Conservation (phyloP, 2,329 filamentous ascomycete species). For the Alternaria sp. region DNA sequence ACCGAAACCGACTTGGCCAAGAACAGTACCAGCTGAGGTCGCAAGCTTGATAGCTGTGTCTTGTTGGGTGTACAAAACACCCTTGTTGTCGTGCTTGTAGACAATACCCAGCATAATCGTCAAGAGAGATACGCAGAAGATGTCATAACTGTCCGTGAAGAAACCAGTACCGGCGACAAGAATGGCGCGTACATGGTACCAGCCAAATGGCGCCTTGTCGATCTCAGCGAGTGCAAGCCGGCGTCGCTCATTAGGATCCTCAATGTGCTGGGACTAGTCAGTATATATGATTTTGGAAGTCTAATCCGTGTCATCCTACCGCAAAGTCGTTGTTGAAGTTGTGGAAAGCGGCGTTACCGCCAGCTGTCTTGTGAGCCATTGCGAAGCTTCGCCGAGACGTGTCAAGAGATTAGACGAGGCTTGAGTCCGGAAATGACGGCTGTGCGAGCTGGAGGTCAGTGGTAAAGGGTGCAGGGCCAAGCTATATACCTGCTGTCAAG, state of each 20-base stretch:
- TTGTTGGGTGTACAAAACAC: slow-evolving; percentile 66
- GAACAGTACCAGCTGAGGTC: slow-evolving; percentile 82
- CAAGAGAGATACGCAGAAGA: slow-evolving; percentile 61
- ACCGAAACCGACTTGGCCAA: slow-evolving; percentile 79
- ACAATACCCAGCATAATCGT: slow-evolving; percentile 79
- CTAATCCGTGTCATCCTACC: not conserved
- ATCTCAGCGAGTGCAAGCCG: slow-evolving; percentile 82
- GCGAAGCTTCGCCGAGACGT: slow-evolving; percentile 22
- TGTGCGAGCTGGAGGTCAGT: slow-evolving; percentile 5
- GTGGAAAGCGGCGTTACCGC: slow-evolving; percentile 37
- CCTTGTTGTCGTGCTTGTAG: slow-evolving; percentile 67
- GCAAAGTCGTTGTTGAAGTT: slow-evolving; percentile 48
- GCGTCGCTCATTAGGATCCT: slow-evolving; percentile 79
- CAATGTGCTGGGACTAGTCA: slow-evolving; percentile 51
- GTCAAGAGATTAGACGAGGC: slow-evolving; percentile 18
- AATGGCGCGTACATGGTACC: slow-evolving; percentile 81
- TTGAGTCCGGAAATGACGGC: slow-evolving; percentile 10
- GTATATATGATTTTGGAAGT: not conserved
- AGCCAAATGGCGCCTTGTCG: slow-evolving; percentile 82
- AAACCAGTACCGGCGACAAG: slow-evolving; percentile 82
- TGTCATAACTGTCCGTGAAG: slow-evolving; percentile 81
- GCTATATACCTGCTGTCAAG: slow-evolving; percentile 20
- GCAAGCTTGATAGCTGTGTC: slow-evolving; percentile 88
- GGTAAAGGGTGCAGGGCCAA: slow-evolving; percentile 11
- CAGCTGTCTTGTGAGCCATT: slow-evolving; percentile 30